phyloP scores from a whole-genome alignment of 2,329 filamentous ascomycete species.

The Mariannaea elegans region DNA sequence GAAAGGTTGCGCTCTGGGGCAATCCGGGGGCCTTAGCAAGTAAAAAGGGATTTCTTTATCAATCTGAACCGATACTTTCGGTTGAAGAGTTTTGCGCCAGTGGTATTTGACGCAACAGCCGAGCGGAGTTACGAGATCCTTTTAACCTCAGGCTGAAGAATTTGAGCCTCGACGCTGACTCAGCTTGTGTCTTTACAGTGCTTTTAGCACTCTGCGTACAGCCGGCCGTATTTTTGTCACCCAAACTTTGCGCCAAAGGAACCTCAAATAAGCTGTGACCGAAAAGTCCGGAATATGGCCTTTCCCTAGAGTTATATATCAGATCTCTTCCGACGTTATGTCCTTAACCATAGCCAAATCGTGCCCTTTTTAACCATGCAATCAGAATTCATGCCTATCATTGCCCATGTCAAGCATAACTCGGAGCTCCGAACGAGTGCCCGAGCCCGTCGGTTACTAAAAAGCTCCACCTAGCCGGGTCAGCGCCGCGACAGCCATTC shows the following conservation, averaged over 20 bases:
- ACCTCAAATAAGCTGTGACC: background rate
- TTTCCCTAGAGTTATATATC: background rate
- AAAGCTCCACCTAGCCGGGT: background rate
- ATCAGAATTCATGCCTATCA: background rate
- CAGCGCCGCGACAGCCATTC: slow-evolving; percentile 1
- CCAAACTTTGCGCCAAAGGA: slow-evolving; percentile 4
- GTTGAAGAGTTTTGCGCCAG: slow-evolving; percentile 38
- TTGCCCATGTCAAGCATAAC: background rate
- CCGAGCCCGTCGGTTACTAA: background rate
- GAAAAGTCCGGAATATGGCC: background rate
- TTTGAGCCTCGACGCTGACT: slow-evolving; percentile 3
- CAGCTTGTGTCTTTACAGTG: background rate
- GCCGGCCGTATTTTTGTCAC: background rate
- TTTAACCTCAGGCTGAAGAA: background rate
- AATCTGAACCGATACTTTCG: slow-evolving; percentile 52
- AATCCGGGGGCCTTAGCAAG: slow-evolving; percentile 39
- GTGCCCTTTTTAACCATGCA: background rate
- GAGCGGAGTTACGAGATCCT: slow-evolving; percentile 46
- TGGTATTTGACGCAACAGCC: slow-evolving; percentile 32
- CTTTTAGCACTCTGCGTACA: background rate
- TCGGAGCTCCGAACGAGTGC: slow-evolving; percentile 11
- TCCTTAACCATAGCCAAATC: background rate
- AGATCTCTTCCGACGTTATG: background rate
- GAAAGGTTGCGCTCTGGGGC: slow-evolving; percentile 28
- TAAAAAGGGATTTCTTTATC: slow-evolving; percentile 48